Evolutionary conservation across 164 flowering plant genomes (phyloP).

Genomic region (Protea cynaroides): DNA sequence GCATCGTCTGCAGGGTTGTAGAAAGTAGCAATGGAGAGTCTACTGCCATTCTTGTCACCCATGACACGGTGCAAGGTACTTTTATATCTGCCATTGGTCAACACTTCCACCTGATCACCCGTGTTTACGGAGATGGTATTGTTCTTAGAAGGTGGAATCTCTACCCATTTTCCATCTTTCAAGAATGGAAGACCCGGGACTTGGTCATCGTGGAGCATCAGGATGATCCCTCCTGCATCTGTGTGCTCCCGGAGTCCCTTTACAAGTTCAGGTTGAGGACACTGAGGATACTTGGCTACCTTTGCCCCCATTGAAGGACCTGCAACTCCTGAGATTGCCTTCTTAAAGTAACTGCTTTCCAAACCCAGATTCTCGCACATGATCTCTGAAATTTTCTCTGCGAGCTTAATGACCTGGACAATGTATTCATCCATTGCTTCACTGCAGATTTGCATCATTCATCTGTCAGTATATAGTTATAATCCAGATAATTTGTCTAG

Average conservation of each 20-base stretch:
- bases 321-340: conserved; percentile 42
- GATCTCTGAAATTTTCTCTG: conserved; percentile 59
- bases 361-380: conserved; percentile 73
- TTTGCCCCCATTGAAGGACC: conserved; percentile 74
- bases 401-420: conserved; percentile 40
- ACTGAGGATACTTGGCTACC: conserved; percentile 66
- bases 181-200: conserved; percentile 69
- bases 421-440: conserved; percentile 52
- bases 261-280: conserved; percentile 61
- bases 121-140: conserved; percentile 59
- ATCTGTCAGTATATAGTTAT: neutral
- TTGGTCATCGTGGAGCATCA: conserved; percentile 79
- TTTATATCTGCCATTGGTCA: conserved; percentile 66
- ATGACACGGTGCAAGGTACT: conserved; percentile 63
- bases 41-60: conserved; percentile 54
- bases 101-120: conserved; percentile 67
- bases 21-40: conserved; percentile 79
- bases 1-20: conserved; percentile 80
- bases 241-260: conserved; percentile 80
- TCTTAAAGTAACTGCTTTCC: conserved; percentile 57
- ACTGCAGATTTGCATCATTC: conserved; percentile 28
- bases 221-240: conserved; percentile 81
- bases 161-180: conserved; percentile 68
- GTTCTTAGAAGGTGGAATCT: conserved; percentile 58
- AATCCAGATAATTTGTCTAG: neutral